Evolutionary conservation across 2,329 filamentous ascomycete species (phyloP).

Genomic region (Fusarium sp.): DNA sequence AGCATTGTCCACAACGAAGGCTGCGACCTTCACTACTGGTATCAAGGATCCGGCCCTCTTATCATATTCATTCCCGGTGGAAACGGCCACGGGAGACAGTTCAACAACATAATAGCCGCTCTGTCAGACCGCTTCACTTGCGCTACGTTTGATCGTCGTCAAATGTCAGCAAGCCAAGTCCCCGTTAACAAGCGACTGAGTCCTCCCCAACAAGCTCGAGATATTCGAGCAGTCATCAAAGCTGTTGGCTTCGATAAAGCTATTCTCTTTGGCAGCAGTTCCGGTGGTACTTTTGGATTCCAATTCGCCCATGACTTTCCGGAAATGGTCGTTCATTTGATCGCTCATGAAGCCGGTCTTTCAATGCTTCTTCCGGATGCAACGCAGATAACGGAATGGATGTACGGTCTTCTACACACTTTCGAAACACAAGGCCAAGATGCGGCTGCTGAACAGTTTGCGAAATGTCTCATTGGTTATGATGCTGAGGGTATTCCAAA

Average conservation of each 20-base stretch:
- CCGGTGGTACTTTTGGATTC: not conserved
- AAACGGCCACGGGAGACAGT: conserved; percentile 5
- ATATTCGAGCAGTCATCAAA: not conserved
- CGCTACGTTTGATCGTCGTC: conserved; percentile 3
- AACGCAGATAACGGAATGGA: conserved; percentile 1
- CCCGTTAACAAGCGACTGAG: not conserved
- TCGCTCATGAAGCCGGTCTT: not conserved
- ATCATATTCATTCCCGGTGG: conserved; percentile 13
- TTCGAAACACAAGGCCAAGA: not conserved
- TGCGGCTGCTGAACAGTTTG: not conserved
- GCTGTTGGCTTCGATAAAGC: not conserved
- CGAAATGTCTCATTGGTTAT: not conserved
- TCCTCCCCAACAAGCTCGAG: conserved; percentile 6
- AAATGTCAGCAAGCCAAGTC: conserved; percentile 24
- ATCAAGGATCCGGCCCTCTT: not conserved
- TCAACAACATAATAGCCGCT: conserved; percentile 9
- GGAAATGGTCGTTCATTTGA: not conserved
- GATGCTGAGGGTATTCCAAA: not conserved
- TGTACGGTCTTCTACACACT: not conserved
- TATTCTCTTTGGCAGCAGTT: not conserved
- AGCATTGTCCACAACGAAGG: conserved; percentile 3
- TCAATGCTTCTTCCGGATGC: not conserved
- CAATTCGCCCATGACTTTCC: conserved; percentile 24
- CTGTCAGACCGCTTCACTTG: not conserved
- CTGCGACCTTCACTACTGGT: conserved; percentile 17